These are phyloP conservation scores for Drechslera avenae DNA, from an alignment of 2,329 filamentous ascomycete species.

Conservation along the genomic window DNA sequence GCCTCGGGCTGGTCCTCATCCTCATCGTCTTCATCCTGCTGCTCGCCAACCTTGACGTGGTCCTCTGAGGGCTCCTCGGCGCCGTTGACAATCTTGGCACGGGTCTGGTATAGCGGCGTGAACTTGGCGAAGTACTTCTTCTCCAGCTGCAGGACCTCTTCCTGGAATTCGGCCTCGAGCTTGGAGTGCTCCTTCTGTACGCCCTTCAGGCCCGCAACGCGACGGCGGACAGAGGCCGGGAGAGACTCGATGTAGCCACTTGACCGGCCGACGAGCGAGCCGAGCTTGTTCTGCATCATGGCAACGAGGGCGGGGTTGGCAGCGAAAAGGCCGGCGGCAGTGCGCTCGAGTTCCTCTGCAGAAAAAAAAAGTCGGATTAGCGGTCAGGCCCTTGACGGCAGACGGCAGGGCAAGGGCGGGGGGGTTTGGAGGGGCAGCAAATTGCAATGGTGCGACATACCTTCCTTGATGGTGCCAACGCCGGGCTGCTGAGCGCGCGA, in stretches of 20 bases:
- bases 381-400: slow-evolving; percentile 38
- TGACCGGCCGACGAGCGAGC: slow-evolving; percentile 88
- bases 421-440: slow-evolving; percentile 36
- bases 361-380: slow-evolving; percentile 42
- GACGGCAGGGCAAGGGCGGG: slow-evolving; percentile 29
- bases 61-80: slow-evolving; percentile 80
- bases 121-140: slow-evolving; percentile 99
- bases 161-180: slow-evolving; percentile 97
- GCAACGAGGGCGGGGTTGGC: slow-evolving; percentile 93
- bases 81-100: slow-evolving; percentile 90
- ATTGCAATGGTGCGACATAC: slow-evolving; percentile 58
- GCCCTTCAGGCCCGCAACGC: slow-evolving; percentile 93
- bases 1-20: slow-evolving; percentile 56
- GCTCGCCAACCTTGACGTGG: slow-evolving; percentile 85
- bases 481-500: slow-evolving; percentile 96
- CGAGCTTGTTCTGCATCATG: slow-evolving; percentile 97
- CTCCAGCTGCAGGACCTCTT: slow-evolving; percentile 96
- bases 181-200: slow-evolving; percentile 99
- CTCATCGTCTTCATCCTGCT: slow-evolving; percentile 70
- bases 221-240: slow-evolving; percentile 84
- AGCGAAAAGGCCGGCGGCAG: slow-evolving; percentile 90
- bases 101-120: slow-evolving; percentile 94
- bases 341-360: slow-evolving; percentile 87
- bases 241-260: slow-evolving; percentile 98
- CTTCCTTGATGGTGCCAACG: slow-evolving; percentile 95